These are phyloP conservation scores for Rasamsonia emersonii DNA, from an alignment of 2,329 filamentous ascomycete species.

Conservation along the genomic window DNA sequence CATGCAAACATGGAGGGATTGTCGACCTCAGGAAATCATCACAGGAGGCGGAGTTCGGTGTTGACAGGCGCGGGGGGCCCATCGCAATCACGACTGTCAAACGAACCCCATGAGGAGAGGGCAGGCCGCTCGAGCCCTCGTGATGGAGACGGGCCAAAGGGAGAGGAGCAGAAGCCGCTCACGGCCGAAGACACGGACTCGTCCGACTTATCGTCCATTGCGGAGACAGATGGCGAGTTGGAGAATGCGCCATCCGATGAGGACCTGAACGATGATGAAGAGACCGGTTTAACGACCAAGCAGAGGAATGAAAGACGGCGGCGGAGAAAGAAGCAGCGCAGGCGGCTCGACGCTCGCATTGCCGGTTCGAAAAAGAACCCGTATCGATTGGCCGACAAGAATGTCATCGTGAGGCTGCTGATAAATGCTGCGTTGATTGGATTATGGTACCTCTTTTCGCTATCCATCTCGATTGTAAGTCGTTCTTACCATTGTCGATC, in stretches of 20 bases:
- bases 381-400: constrained; percentile 65
- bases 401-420: constrained; percentile 58
- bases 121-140: constrained; percentile 11
- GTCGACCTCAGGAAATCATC: constrained; percentile 24
- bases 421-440: constrained; percentile 75
- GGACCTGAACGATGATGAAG: constrained; percentile 75
- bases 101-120: constrained; percentile 29
- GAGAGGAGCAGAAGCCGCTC: constrained; percentile 27
- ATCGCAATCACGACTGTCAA: constrained; percentile 29
- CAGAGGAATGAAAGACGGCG: constrained; percentile 59
- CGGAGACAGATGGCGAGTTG: constrained; percentile 46
- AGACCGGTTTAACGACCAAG: constrained; percentile 71
- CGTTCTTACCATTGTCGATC: constrained; percentile 3
- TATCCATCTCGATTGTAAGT: constrained; percentile 82
- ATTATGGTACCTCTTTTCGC: constrained; percentile 85
- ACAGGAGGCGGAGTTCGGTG: constrained; percentile 31
- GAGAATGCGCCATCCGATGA: constrained; percentile 58
- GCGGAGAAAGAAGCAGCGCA: constrained; percentile 58
- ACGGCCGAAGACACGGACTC: constrained; percentile 27
- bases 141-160: constrained; percentile 17
- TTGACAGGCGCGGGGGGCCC: constrained; percentile 42
- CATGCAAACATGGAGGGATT: constrained; percentile 24
- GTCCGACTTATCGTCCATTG: constrained; percentile 34
- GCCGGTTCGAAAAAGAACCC: constrained; percentile 56
- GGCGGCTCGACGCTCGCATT: constrained; percentile 61